Evolutionary conservation across 305 asterid genomes (phyloP).

Genomic region (Withania somnifera): DNA sequence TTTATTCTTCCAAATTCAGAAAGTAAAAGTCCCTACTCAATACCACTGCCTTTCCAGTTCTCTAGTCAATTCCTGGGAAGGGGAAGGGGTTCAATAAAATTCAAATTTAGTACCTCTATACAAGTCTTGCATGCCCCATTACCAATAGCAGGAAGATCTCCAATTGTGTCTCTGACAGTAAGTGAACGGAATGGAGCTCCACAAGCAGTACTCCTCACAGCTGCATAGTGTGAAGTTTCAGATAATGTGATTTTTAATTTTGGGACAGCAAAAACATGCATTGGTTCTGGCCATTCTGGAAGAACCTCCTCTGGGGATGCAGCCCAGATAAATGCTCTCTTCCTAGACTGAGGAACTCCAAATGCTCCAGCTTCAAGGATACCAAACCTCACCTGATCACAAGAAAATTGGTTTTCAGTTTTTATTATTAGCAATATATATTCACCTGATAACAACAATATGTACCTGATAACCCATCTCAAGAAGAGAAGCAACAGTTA

Average conservation of each 20-base stretch:
- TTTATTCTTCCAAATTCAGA: too few species aligned
- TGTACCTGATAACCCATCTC: constrained; percentile 49
- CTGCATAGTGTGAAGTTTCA: constrained; percentile 49
- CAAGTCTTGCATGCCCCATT: constrained; percentile 64
- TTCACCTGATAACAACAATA: not conserved
- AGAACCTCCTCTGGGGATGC: constrained; percentile 87
- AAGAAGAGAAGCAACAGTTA: constrained; percentile 39
- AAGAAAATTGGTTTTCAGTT: not conserved
- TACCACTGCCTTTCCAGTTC: not conserved
- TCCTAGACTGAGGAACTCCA: constrained; percentile 96
- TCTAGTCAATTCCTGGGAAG: not conserved
- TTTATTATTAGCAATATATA: not conserved
- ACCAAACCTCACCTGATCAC: constrained; percentile 61
- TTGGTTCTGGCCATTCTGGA: constrained; percentile 99
- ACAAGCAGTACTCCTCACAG: constrained; percentile 70
- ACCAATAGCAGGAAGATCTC: constrained; percentile 81
- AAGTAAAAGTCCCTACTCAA: too few species aligned
- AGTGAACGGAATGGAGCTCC: constrained; percentile 94
- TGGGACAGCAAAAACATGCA: constrained; percentile 89
- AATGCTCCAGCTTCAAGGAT: constrained; percentile 96
- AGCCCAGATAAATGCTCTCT: constrained; percentile 98
- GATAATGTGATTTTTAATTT: constrained; percentile 62
- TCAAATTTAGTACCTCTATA: constrained; percentile 23
- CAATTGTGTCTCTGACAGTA: constrained; percentile 92
- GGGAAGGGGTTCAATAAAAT: not conserved